Conservation (phyloP, 345 rosid genomes). For the Eucalyptus marginata region DNA sequence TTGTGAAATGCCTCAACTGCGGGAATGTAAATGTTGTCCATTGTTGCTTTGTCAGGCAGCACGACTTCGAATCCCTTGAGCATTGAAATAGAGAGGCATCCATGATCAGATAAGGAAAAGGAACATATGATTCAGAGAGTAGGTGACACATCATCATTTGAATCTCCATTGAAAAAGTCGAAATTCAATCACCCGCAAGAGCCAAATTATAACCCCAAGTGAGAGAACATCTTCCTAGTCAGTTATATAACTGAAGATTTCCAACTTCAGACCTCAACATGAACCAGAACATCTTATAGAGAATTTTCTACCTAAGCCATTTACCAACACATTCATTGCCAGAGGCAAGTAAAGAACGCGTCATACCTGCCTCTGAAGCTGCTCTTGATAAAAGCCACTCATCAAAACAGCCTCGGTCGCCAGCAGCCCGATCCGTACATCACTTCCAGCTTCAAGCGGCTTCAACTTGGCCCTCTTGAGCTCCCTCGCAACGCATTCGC, state of each 20-base stretch:
- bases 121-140: neutral
- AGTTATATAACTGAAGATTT: neutral
- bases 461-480: constrained; percentile 35
- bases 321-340: neutral
- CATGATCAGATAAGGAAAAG: neutral
- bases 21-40: constrained; percentile 30
- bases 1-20: constrained; percentile 24
- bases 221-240: neutral
- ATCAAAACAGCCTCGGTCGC: constrained; percentile 13
- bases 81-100: neutral
- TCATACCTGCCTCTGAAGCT: constrained; percentile 26
- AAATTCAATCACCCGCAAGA: neutral
- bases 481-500: constrained; percentile 35
- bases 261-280: neutral
- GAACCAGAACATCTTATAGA: neutral
- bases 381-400: constrained; percentile 35
- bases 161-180: neutral
- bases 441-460: constrained; percentile 43
- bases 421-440: constrained; percentile 27
- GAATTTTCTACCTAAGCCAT: neutral
- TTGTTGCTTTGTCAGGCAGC: constrained; percentile 33
- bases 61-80: constrained; percentile 39
- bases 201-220: neutral
- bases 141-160: neutral
- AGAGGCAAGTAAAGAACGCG: neutral